Base-by-base conservation (phyloP, 352 stramenopile genomes). In the Pythium phragmitis region DNA sequence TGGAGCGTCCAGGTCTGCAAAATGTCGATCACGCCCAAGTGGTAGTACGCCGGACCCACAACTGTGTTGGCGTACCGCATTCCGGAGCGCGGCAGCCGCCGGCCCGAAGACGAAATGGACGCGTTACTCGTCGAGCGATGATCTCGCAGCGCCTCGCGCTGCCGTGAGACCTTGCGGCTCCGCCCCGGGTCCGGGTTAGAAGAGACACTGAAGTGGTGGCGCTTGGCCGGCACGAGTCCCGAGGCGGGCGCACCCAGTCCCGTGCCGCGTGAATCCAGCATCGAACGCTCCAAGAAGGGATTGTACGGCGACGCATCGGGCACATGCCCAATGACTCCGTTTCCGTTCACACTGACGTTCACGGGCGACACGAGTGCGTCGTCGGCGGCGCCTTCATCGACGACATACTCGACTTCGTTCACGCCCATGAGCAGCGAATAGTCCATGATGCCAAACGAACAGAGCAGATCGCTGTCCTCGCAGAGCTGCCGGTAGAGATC, bases 391-490 rank as follows among this genome's bases (percentile, higher is more conserved):
- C 58, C 80, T 65, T 92, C 85, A 48, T 96, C 87, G 16, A 96
- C 87, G 3, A 91, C 76, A 57, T 94, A 96, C 65, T 94, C 85
- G 37, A 94, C 82, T 69, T 96, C 86, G 68, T 94, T 89, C 49
- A 97, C 82, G 3, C 88, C 89, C 80, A 97, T 91, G 19, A 97
- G 80, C 34, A 97, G 65, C 28, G 85, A 96, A 66, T 97, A 97
- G 65, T 97, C 90, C 90, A 97, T 97, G 62, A 97, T 97, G 19
- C 89, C 87, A 69, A 95, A 93, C 36, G 80, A 87, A 54, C 86
- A 92, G 6, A 97, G 69, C 28, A 96, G n/a, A 33, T 94, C 75
- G 26, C 72, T 85, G 64, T 97, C 89, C n/a, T 77, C 84, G 34
- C 79, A 88, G 3, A 97, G 72, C 37, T 94, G 83, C 23, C 81